Percentiles rank a stretch among this genome's conserved stretches.
phyloP scores from a whole-genome alignment of 345 rosid species.

The Conringia planisiliqua region DNA sequence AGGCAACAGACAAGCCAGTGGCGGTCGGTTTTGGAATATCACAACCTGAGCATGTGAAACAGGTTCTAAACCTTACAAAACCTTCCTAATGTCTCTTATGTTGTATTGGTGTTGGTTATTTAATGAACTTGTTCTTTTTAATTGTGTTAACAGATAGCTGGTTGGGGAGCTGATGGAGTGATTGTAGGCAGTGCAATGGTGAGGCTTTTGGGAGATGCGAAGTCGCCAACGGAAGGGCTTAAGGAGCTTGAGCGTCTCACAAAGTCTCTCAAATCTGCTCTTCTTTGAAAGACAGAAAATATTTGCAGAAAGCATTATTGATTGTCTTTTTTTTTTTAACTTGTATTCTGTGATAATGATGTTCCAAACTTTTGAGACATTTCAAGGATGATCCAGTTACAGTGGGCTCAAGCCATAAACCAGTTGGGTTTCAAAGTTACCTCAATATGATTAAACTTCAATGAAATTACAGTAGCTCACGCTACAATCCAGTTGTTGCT shows the following conservation, averaged over 20 bases:
- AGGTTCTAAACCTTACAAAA: conserved; percentile 33
- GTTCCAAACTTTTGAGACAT: conserved; percentile 10
- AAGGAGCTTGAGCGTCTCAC: conserved; percentile 61
- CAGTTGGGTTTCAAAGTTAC: background rate
- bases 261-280: conserved; percentile 68
- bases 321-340: conserved; percentile 9
- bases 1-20: conserved; percentile 72
- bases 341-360: background rate
- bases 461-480: background rate
- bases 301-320: conserved; percentile 9
- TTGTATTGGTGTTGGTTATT: background rate
- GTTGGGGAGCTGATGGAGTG: conserved; percentile 90
- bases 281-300: conserved; percentile 34
- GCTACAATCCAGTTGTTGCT: background rate
- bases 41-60: conserved; percentile 74
- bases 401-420: background rate
- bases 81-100: background rate
- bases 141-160: conserved; percentile 46
- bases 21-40: conserved; percentile 88
- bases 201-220: conserved; percentile 65
- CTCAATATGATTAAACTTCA: background rate
- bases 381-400: conserved; percentile 6
- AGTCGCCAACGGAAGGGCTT: conserved; percentile 73
- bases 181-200: conserved; percentile 91
- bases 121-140: background rate